phyloP scores from a whole-genome alignment of 2,329 filamentous ascomycete species.

The Diaporthe australafricana region DNA sequence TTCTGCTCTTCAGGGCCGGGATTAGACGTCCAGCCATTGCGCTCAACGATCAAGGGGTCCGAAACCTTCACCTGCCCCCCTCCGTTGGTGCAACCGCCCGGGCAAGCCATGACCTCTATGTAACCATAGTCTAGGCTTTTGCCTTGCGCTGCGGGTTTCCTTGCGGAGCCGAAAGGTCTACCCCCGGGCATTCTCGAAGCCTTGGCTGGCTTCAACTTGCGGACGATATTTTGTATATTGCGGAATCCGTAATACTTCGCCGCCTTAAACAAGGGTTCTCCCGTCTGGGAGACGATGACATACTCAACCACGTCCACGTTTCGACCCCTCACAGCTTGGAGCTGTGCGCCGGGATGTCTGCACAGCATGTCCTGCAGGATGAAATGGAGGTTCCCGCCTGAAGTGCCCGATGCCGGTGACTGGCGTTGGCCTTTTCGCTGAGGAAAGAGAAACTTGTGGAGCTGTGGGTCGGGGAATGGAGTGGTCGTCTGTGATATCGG shows the following conservation, averaged over 20 bases:
- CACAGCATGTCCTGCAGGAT: slow-evolving; percentile 81
- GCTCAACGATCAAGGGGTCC: slow-evolving; percentile 73
- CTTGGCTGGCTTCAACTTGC: slow-evolving; percentile 85
- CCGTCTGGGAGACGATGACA: slow-evolving; percentile 68
- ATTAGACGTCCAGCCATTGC: slow-evolving; percentile 61
- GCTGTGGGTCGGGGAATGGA: slow-evolving; percentile 77
- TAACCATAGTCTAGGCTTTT: slow-evolving; percentile 80
- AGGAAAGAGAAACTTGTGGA: slow-evolving; percentile 82
- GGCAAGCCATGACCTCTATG: slow-evolving; percentile 98
- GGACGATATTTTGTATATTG: slow-evolving; percentile 97
- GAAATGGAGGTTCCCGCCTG: slow-evolving; percentile 89
- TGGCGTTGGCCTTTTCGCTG: slow-evolving; percentile 55
- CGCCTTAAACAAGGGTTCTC: slow-evolving; percentile 76
- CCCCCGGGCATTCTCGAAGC: slow-evolving; percentile 84
- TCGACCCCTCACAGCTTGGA: slow-evolving; percentile 80
- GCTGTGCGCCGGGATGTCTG: slow-evolving; percentile 76
- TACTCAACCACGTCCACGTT: slow-evolving; percentile 95
- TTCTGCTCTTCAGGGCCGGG: slow-evolving; percentile 84
- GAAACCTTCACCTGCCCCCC: slow-evolving; percentile 94
- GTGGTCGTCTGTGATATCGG: slow-evolving; percentile 57
- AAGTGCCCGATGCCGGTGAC: slow-evolving; percentile 75
- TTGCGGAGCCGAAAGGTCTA: slow-evolving; percentile 67
- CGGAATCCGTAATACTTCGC: slow-evolving; percentile 97
- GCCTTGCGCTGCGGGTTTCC: slow-evolving; percentile 63
- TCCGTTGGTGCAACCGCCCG: slow-evolving; percentile 98